Conservation (phyloP, 164 flowering plant species). For the Vitis labrusca region DNA sequence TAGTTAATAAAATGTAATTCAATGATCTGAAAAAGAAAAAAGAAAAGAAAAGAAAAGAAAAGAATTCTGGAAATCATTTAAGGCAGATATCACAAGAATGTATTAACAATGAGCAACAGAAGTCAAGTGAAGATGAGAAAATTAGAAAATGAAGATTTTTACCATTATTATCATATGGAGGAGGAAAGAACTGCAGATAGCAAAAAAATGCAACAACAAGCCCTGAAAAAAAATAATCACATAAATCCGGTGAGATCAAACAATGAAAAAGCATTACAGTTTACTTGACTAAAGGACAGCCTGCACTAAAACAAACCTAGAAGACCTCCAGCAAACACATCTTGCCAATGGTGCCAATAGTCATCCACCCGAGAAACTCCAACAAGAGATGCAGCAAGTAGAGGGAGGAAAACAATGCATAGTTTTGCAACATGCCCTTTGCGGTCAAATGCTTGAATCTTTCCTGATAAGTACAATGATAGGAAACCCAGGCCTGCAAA, state of each 20-base stretch:
- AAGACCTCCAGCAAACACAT: constrained; percentile 80
- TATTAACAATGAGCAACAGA: no score
- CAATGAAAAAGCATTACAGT: neutral
- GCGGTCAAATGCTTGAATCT: constrained; percentile 70
- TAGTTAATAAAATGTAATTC: neutral
- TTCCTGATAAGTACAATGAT: constrained; percentile 74
- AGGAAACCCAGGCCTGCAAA: constrained; percentile 90
- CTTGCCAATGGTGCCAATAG: constrained; percentile 97
- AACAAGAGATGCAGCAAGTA: constrained; percentile 69
- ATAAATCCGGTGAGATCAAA: neutral
- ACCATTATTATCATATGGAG: constrained; percentile 73
- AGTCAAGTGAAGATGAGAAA: neutral
- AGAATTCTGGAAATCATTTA: no score
- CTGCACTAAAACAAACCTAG: constrained; percentile 45
- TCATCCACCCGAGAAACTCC: constrained; percentile 84
- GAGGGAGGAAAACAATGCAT: constrained; percentile 70
- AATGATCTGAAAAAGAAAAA: neutral
- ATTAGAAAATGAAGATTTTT: constrained; percentile 1
- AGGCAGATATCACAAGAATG: no score
- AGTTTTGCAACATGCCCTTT: constrained; percentile 80
- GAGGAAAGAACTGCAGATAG: constrained; percentile 84
- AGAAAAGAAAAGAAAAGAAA: neutral
- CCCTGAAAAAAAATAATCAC: constrained; percentile 39
- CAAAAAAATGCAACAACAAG: constrained; percentile 62
- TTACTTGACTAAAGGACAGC: neutral